Evolutionary conservation across 1,139 yeast genomes (phyloP).

Genomic region (Zhuliangozyma blackwelliae): DNA sequence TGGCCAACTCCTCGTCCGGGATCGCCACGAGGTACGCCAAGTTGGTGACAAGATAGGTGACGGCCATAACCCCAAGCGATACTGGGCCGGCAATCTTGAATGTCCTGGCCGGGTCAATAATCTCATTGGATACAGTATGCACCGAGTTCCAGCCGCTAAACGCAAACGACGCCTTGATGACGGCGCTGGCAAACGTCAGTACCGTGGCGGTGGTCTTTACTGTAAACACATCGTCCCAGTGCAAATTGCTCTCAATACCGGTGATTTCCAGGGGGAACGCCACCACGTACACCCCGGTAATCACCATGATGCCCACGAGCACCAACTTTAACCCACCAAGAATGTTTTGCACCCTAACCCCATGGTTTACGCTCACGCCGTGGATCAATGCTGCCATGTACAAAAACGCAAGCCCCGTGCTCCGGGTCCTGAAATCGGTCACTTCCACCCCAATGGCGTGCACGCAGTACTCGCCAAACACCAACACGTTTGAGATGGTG

Average conservation of each 20-base stretch:
- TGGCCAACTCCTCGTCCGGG: conserved; percentile 48
- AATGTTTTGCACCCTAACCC: conserved; percentile 51
- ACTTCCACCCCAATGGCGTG: conserved; percentile 42
- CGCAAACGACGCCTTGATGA: conserved; percentile 56
- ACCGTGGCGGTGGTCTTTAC: conserved; percentile 27
- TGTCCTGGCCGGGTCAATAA: conserved; percentile 54
- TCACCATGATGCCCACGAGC: conserved; percentile 43
- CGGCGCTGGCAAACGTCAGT: conserved; percentile 51
- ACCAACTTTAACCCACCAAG: conserved; percentile 53
- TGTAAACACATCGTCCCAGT: conserved; percentile 27
- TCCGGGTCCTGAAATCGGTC: conserved; percentile 36
- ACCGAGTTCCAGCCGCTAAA: conserved; percentile 65
- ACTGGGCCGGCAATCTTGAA: conserved; percentile 59
- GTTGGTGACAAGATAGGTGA: conserved; percentile 53
- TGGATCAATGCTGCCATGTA: conserved; percentile 44
- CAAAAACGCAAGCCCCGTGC: conserved; percentile 43
- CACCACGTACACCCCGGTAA: conserved; percentile 48
- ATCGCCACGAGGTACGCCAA: conserved; percentile 54
- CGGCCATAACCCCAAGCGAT: conserved; percentile 43
- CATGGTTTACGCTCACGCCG: conserved; percentile 50
- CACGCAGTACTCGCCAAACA: conserved; percentile 66
- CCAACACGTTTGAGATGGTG: conserved; percentile 59
- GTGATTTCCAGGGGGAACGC: conserved; percentile 40
- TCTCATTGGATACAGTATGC: conserved; percentile 59
- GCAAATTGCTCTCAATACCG: conserved; percentile 37